These are phyloP conservation scores for Gymnopilus dilepis DNA, from an alignment of 768 basidiomycete genomes.

Conservation along the genomic window DNA sequence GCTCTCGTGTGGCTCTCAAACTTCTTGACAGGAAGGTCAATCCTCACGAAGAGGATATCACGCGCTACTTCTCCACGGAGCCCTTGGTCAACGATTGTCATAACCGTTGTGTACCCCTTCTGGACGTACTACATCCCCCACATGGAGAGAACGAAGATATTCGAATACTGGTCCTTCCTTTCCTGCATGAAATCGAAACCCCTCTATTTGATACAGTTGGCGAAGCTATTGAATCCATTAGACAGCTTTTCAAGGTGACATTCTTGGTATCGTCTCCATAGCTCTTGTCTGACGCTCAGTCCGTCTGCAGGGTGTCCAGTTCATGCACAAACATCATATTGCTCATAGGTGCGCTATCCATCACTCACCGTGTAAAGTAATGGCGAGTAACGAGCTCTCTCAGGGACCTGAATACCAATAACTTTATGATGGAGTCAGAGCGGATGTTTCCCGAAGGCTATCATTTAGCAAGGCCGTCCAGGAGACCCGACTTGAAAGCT, in stretches of 20 bases:
- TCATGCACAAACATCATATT: conserved; percentile 20
- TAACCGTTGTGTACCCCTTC: conserved; percentile 17
- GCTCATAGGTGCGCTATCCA: conserved; percentile 22
- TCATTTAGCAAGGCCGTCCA: conserved; percentile 21
- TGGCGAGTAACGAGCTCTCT: too few species aligned
- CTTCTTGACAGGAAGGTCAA: not conserved
- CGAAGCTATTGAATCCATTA: conserved; percentile 26
- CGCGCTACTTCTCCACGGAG: conserved; percentile 3
- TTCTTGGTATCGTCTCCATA: not conserved
- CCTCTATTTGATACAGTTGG: conserved; percentile 27
- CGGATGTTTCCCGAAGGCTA: conserved; percentile 22
- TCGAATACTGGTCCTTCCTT: conserved; percentile 39
- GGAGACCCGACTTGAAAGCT: conserved; percentile 21
- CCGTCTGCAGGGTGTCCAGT: conserved; percentile 12
- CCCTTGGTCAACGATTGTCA: conserved; percentile 5
- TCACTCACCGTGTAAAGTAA: not conserved
- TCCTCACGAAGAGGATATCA: conserved; percentile 7
- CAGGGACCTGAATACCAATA: conserved; percentile 22
- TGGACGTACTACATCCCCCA: conserved; percentile 8
- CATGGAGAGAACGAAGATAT: not conserved
- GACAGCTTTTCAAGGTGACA: conserved; percentile 23
- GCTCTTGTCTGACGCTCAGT: not conserved
- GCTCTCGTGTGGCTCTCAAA: conserved; percentile 20
- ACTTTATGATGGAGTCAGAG: conserved; percentile 26
- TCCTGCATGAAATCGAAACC: conserved; percentile 33